These are phyloP conservation scores for Mallotus japonicus DNA, from an alignment of 441 rosid species.

Conservation along the genomic window DNA sequence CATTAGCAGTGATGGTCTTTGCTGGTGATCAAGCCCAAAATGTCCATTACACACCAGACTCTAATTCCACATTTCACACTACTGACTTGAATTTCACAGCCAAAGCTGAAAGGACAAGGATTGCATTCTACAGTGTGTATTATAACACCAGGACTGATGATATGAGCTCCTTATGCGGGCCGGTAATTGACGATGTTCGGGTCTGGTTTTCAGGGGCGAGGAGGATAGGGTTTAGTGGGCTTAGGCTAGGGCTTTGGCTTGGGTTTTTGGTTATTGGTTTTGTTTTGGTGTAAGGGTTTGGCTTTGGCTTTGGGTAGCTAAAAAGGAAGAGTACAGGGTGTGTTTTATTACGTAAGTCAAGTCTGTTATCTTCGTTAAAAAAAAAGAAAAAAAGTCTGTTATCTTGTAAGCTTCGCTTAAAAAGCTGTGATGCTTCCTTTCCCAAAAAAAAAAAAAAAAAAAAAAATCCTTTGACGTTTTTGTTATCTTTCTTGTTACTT, in stretches of 20 bases:
- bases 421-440: no score
- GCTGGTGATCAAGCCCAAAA: constrained; percentile 91
- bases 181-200: constrained; percentile 78
- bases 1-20: constrained; percentile 80
- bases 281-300: constrained; percentile 29
- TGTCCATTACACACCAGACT: constrained; percentile 67
- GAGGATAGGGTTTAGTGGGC: constrained; percentile 22
- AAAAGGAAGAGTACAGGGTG: background rate
- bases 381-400: no score
- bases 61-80: constrained; percentile 63
- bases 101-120: constrained; percentile 75
- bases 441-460: no score
- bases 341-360: background rate
- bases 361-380: no score
- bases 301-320: background rate
- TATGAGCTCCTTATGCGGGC: constrained; percentile 92
- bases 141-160: constrained; percentile 88
- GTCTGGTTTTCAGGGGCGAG: constrained; percentile 64
- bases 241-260: constrained; percentile 35
- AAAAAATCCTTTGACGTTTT: no score
- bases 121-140: constrained; percentile 85
- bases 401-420: no score
- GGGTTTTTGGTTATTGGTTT: constrained; percentile 35
- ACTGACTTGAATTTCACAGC: constrained; percentile 74
- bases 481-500: no score